Conservation (phyloP, 1,139 yeast genomes). For the Lodderomyces metapsilosis region DNA sequence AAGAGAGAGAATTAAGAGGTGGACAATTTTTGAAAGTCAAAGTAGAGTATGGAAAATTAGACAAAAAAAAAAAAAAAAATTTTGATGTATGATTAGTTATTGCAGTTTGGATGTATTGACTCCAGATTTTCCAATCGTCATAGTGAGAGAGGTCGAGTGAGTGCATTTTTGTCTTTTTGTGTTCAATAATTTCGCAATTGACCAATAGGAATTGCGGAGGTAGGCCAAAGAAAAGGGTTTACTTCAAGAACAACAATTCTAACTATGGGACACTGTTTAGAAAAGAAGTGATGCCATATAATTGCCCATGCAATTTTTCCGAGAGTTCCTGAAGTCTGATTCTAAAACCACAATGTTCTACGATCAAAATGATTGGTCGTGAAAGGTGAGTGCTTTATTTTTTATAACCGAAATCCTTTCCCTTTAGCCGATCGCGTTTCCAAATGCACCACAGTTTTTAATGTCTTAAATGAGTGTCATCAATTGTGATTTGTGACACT, state of each 20-base stretch:
- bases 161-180: not conserved
- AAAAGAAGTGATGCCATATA: not conserved
- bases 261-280: too few relatives aligned
- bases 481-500: not conserved
- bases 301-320: not conserved
- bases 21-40: too few relatives aligned
- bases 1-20: constrained; percentile 5
- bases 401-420: not conserved
- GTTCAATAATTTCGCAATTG: not conserved
- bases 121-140: not conserved
- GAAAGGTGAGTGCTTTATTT: too few relatives aligned
- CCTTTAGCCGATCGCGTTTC: constrained; percentile 1
- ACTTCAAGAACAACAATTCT: too few relatives aligned
- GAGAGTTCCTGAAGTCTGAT: not conserved
- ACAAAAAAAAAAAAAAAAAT: too few relatives aligned
- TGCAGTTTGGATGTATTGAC: not conserved
- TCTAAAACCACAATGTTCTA: not conserved
- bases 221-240: too few relatives aligned
- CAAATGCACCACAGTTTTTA: not conserved
- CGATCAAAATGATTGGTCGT: too few relatives aligned
- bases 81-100: too few relatives aligned
- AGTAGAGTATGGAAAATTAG: too few relatives aligned
- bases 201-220: not conserved
- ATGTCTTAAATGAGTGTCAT: not conserved
- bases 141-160: too few relatives aligned